phyloP scores from a whole-genome alignment of 306 rosid genomes.

The Quercus wislizeni region DNA sequence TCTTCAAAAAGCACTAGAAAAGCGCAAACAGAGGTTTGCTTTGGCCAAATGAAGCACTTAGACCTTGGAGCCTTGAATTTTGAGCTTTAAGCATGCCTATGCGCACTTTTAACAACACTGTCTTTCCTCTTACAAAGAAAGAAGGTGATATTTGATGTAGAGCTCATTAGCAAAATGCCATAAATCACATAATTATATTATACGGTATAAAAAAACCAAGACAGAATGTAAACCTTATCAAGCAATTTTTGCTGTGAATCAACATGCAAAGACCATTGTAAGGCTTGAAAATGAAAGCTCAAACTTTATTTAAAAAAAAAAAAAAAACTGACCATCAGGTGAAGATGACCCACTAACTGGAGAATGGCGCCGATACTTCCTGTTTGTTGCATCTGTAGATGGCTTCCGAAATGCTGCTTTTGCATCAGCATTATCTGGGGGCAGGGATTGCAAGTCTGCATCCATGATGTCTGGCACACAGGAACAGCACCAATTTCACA shows the following conservation, averaged over 20 bases:
- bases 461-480: slow-evolving; percentile 53
- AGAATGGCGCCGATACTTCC: slow-evolving; percentile 81
- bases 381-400: slow-evolving; percentile 52
- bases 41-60: no score
- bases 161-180: background rate
- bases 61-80: no score
- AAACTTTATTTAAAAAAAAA: background rate
- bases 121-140: no score
- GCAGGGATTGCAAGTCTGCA: slow-evolving; percentile 28
- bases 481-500: slow-evolving; percentile 8
- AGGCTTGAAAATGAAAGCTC: slow-evolving; percentile 17
- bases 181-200: background rate
- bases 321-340: slow-evolving; percentile 59
- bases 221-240: background rate
- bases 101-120: no score
- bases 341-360: slow-evolving; percentile 62
- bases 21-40: no score
- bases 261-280: slow-evolving; percentile 7
- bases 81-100: no score
- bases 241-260: background rate
- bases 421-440: slow-evolving; percentile 35
- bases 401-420: slow-evolving; percentile 73
- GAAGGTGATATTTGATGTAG: no score
- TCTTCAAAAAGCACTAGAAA: no score
- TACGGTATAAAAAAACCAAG: background rate